A percentile compares a stretch with the other conserved stretches of the same genome.
These are phyloP conservation scores for Pseudovirgaria hyperparasitica DNA, from an alignment of 2,329 filamentous ascomycete species.

Conservation along the genomic window DNA sequence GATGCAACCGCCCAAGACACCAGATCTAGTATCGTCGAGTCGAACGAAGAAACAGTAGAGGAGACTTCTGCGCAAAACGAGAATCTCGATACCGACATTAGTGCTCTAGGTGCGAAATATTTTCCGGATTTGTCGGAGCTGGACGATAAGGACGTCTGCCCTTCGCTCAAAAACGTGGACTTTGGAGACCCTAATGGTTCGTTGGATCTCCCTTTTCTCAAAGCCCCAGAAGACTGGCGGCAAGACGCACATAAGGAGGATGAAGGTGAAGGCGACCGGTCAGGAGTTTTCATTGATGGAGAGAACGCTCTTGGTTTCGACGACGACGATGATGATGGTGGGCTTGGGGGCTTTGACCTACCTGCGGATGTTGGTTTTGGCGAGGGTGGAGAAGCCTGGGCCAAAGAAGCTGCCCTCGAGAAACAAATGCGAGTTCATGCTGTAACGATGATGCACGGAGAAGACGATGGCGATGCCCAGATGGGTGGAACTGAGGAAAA, in stretches of 20 bases:
- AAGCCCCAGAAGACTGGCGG: slow-evolving; percentile 76
- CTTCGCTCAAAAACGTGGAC: slow-evolving; percentile 87
- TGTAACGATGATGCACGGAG: slow-evolving; percentile 43
- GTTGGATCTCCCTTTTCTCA: slow-evolving; percentile 83
- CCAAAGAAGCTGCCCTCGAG: slow-evolving; percentile 73
- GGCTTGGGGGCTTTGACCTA: slow-evolving; percentile 49
- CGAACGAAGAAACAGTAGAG: slow-evolving; percentile 30
- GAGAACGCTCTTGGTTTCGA: slow-evolving; percentile 75
- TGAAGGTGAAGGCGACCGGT: slow-evolving; percentile 48
- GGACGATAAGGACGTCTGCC: slow-evolving; percentile 84
- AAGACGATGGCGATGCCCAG: slow-evolving; percentile 34
- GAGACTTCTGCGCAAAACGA: slow-evolving; percentile 27
- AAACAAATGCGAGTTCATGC: slow-evolving; percentile 75
- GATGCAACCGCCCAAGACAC: slow-evolving; percentile 36
- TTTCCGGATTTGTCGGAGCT: slow-evolving; percentile 69
- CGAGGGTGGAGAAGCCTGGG: slow-evolving; percentile 93
- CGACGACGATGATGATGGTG: slow-evolving; percentile 62
- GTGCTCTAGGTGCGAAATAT: slow-evolving; percentile 62
- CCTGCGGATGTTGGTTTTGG: slow-evolving; percentile 70
- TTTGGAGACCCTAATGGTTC: slow-evolving; percentile 75
- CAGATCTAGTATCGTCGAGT: slow-evolving; percentile 32
- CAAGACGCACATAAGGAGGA: slow-evolving; percentile 54
- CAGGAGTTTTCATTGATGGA: slow-evolving; percentile 74
- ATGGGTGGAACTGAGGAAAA: slow-evolving; percentile 42
- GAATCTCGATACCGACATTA: slow-evolving; percentile 68